Evolutionary conservation across 495 filamentous ascomycete species (phyloP).

Genomic region (Hyaloscypha hepaticicola): DNA sequence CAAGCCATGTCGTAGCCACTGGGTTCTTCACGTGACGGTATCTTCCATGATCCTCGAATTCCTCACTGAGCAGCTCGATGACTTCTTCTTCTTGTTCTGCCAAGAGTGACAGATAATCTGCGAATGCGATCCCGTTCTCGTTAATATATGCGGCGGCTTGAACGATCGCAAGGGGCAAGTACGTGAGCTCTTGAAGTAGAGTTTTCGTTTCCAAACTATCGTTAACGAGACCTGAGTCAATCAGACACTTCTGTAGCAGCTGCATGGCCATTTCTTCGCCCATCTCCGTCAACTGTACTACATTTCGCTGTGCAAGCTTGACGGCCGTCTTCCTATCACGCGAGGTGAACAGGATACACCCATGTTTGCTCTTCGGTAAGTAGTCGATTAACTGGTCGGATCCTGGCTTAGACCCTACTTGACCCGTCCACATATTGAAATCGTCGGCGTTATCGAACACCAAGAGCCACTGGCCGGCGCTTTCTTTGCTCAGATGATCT

Average conservation of each 20-base stretch:
- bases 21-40: conserved; percentile 2
- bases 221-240: conserved; percentile 3
- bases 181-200: conserved; percentile 40
- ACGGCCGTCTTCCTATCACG: conserved; percentile 15
- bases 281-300: conserved; percentile 38
- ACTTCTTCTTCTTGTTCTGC: conserved; percentile 27
- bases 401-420: too few species aligned
- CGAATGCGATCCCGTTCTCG: conserved; percentile 31
- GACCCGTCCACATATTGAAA: conserved; percentile 11
- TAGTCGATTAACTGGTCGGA: conserved; percentile 15
- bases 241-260: conserved; percentile 12
- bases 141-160: conserved; percentile 52
- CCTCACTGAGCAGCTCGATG: conserved; percentile 26
- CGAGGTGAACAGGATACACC: conserved; percentile 17
- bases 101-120: conserved; percentile 14
- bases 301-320: conserved; percentile 12
- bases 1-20: conserved; percentile 24
- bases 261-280: conserved; percentile 28
- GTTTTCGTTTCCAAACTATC: conserved; percentile 9
- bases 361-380: conserved; percentile 7
- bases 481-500: conserved; percentile 7
- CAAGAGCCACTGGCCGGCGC: conserved; percentile 20
- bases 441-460: conserved; percentile 25
- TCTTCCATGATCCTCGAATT: conserved; percentile 22
- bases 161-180: conserved; percentile 47